Conservation (phyloP, 2,329 filamentous ascomycete genomes). For the Aspergillus sp. region DNA sequence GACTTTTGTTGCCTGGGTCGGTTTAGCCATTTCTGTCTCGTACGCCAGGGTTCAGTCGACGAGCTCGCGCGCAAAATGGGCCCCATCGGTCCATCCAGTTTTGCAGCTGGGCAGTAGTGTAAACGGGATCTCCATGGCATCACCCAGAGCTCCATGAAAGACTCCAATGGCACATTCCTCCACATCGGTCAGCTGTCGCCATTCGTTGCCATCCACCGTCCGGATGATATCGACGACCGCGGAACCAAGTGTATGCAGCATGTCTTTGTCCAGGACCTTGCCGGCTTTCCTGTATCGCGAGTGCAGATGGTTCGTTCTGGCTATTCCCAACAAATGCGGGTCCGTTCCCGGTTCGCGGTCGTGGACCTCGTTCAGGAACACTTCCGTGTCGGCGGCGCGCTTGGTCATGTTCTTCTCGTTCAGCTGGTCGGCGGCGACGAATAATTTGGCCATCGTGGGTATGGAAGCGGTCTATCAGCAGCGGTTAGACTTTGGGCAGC, state of each 20-base stretch:
- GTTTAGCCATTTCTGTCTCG: conserved; percentile 2
- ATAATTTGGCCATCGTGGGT: conserved; percentile 38
- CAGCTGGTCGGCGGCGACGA: conserved; percentile 38
- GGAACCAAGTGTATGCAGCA: conserved; percentile 50
- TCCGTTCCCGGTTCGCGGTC: conserved; percentile 23
- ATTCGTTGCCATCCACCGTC: conserved; percentile 56
- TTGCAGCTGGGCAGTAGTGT: conserved; percentile 11
- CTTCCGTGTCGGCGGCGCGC: conserved; percentile 38
- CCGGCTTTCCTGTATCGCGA: conserved; percentile 43
- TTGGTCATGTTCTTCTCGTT: conserved; percentile 34
- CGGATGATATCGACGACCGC: conserved; percentile 53
- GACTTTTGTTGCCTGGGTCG: conserved; percentile 3
- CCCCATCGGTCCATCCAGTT: conserved; percentile 16
- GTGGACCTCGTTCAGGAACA: conserved; percentile 36
- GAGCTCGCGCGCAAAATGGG: conserved; percentile 12
- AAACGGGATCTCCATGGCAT: conserved; percentile 52
- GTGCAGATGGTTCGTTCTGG: too few species aligned
- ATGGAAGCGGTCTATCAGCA: conserved; percentile 36
- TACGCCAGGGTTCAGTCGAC: conserved; percentile 5
- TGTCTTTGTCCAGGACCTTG: conserved; percentile 48
- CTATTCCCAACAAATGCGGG: too few species aligned
- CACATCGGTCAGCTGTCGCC: conserved; percentile 53
- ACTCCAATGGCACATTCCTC: conserved; percentile 53
- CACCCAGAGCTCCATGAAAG: conserved; percentile 55
- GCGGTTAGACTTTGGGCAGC: neutral